A percentile compares a stretch with the other conserved stretches of the same genome.
phyloP scores from a whole-genome alignment of 78 protist species.

The Trichosphaerium sp. region DNA sequence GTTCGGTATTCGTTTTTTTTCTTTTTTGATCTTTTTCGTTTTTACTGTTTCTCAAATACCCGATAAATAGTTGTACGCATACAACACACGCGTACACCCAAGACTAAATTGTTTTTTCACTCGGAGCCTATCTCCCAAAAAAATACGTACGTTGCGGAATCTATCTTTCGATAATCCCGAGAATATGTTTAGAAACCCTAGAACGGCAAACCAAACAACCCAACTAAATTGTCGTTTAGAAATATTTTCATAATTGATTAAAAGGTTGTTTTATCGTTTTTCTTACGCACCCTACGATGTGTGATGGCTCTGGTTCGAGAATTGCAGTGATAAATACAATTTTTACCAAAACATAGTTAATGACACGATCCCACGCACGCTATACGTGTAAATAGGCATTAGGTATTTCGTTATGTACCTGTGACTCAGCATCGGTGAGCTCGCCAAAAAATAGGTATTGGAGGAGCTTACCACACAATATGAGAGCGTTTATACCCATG shows the following conservation, averaged over 20 bases:
- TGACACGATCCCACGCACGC: constrained; percentile 40
- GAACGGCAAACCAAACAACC: constrained; percentile 44
- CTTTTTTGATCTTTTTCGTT: no score
- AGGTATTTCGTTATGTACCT: constrained; percentile 1
- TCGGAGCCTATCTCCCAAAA: background rate
- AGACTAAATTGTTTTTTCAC: background rate
- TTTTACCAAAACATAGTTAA: constrained; percentile 27
- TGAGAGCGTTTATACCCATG: constrained; percentile 12
- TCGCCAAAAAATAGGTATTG: constrained; percentile 42
- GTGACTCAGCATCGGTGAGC: constrained; percentile 23
- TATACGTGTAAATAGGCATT: background rate
- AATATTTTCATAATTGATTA: no score
- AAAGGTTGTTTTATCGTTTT: no score
- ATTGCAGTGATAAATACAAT: constrained; percentile 43
- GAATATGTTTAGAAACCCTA: constrained; percentile 42
- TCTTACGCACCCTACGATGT: constrained; percentile 3
- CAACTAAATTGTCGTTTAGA: no score
- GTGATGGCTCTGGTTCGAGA: constrained; percentile 6
- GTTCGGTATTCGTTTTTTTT: background rate
- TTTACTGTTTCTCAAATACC: background rate
- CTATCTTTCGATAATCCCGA: constrained; percentile 50
- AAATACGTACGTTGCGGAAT: constrained; percentile 42
- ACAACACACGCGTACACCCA: background rate
- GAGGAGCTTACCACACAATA: constrained; percentile 30
- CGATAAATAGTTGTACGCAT: background rate